These are phyloP conservation scores for Aspergillus costaricaensis DNA, from an alignment of 2,329 filamentous ascomycete genomes.

Conservation along the genomic window DNA sequence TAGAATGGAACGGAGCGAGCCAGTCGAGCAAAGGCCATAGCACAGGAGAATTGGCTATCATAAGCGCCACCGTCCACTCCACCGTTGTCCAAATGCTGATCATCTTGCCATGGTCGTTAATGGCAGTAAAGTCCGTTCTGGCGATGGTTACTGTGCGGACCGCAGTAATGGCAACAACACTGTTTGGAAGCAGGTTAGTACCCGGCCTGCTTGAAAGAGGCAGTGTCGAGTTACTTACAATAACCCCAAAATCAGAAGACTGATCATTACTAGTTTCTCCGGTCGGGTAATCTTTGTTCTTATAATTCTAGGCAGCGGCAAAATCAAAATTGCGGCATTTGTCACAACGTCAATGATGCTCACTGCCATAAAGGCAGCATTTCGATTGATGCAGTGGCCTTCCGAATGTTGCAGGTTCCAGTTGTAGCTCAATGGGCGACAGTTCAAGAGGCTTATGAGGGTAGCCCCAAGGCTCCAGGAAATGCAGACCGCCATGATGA, in stretches of 20 bases:
- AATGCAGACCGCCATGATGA: neutral
- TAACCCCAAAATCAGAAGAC: neutral
- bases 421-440: conserved; percentile 8
- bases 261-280: neutral
- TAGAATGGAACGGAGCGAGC: neutral
- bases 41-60: conserved; percentile 4
- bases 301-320: neutral
- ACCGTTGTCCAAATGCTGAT: conserved; percentile 7
- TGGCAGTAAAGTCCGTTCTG: neutral
- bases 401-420: conserved; percentile 2
- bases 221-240: neutral
- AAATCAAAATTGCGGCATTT: neutral
- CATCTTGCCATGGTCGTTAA: conserved; percentile 8
- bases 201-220: neutral
- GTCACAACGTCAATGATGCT: conserved; percentile 5
- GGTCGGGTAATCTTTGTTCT: neutral
- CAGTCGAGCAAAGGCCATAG: neutral
- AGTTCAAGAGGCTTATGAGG: conserved; percentile 1
- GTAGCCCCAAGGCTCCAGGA: conserved; percentile 4
- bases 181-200: neutral
- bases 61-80: conserved; percentile 8
- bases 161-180: neutral
- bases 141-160: neutral
- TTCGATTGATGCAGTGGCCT: conserved; percentile 5
- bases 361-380: neutral